Evolutionary conservation across 2,329 filamentous ascomycete genomes (phyloP).

Genomic region (Aspergillus sp.): DNA sequence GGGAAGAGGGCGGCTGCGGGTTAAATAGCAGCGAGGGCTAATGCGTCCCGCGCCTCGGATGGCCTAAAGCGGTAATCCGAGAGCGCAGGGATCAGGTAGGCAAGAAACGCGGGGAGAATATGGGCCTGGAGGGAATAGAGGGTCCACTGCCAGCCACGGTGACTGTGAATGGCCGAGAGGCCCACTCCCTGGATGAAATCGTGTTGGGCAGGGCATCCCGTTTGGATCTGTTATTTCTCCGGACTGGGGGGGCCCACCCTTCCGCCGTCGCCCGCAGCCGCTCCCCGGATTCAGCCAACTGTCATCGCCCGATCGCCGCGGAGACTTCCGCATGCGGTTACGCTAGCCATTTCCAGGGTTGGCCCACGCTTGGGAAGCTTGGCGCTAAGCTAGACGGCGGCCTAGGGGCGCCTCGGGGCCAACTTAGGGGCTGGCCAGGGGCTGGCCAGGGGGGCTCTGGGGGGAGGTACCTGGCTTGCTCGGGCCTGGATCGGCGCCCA

Average conservation of each 20-base stretch:
- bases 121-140: too few relatives aligned
- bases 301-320: neutral
- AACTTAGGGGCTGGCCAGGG: neutral
- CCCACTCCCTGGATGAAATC: too few relatives aligned
- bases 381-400: too few relatives aligned
- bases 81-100: conserved; percentile 8
- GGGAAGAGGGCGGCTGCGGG: conserved; percentile 4
- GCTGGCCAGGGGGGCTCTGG: neutral
- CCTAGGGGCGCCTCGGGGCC: too few relatives aligned
- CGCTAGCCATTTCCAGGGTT: too few relatives aligned
- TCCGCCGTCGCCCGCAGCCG: too few relatives aligned
- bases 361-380: too few relatives aligned
- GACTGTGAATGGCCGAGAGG: too few relatives aligned
- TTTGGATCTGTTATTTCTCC: too few relatives aligned
- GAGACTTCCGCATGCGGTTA: neutral
- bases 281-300: neutral
- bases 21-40: conserved; percentile 17
- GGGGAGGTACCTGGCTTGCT: neutral
- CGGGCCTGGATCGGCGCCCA: neutral
- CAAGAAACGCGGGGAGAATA: conserved; percentile 18
- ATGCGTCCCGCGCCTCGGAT: conserved; percentile 9
- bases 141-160: too few relatives aligned
- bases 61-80: conserved; percentile 18
- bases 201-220: too few relatives aligned
- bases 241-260: too few relatives aligned